These are phyloP conservation scores for Pseudodiploospora longispora DNA, from an alignment of 2,329 filamentous ascomycete genomes.

Conservation along the genomic window DNA sequence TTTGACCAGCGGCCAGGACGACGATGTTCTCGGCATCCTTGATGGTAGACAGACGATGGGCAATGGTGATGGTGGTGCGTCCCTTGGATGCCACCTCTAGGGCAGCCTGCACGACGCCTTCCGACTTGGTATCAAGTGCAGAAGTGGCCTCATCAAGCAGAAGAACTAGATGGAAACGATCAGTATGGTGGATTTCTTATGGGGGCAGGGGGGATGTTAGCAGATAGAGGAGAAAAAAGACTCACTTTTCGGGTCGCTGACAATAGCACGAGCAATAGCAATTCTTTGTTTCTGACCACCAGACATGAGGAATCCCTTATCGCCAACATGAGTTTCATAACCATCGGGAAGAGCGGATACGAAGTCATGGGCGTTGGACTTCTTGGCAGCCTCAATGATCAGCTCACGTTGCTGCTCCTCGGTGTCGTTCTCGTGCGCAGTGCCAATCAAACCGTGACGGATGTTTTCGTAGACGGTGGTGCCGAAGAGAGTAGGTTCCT, in stretches of 20 bases:
- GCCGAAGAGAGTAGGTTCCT: conserved; percentile 85
- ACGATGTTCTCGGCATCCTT: conserved; percentile 93
- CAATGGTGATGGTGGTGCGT: conserved; percentile 91
- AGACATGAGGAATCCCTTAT: conserved; percentile 84
- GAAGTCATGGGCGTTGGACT: conserved; percentile 93
- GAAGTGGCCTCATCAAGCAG: conserved; percentile 93
- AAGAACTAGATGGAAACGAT: conserved; percentile 41
- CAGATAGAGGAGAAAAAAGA: background rate
- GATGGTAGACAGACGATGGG: conserved; percentile 91
- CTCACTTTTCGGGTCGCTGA: conserved; percentile 75
- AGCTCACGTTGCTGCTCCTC: conserved; percentile 62
- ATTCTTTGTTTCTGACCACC: conserved; percentile 97
- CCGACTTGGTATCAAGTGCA: conserved; percentile 87
- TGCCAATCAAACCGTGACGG: conserved; percentile 81
- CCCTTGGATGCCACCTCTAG: conserved; percentile 79
- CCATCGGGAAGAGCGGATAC: conserved; percentile 73
- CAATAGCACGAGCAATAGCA: conserved; percentile 83
- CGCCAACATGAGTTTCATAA: conserved; percentile 92
- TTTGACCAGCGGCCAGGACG: conserved; percentile 77
- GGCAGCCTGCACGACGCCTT: conserved; percentile 88
- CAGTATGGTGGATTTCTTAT: too few relatives aligned
- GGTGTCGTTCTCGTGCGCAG: conserved; percentile 57
- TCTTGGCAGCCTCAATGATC: conserved; percentile 74
- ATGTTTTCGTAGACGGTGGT: conserved; percentile 89
- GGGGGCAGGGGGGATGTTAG: background rate